Percentiles rank a stretch among this genome's conserved stretches.
Conservation (phyloP, 2,329 filamentous ascomycete genomes). For the Fusarium palustre region DNA sequence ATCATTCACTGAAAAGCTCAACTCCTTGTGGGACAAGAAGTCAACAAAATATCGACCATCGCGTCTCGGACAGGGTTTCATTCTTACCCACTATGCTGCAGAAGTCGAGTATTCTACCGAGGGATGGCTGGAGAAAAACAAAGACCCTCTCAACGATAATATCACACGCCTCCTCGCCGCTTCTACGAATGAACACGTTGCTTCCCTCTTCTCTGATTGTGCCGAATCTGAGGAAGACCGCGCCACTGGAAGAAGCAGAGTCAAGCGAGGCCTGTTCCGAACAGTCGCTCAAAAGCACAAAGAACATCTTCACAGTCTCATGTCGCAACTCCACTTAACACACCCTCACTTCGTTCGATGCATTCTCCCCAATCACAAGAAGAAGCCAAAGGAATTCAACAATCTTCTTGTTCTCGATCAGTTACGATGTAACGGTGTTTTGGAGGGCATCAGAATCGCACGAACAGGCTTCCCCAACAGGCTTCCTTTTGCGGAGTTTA, state of each 20-base stretch:
- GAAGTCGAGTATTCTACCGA: slow-evolving; percentile 97
- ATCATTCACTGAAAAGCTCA: slow-evolving; percentile 97
- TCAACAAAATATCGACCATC: slow-evolving; percentile 92
- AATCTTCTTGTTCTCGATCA: slow-evolving; percentile 95
- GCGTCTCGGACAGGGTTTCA: slow-evolving; percentile 89
- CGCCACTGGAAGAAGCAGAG: slow-evolving; percentile 77
- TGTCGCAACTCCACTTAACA: slow-evolving; percentile 93
- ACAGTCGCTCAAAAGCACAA: slow-evolving; percentile 98
- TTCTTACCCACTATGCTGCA: slow-evolving; percentile 96
- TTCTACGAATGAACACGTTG: slow-evolving; percentile 86
- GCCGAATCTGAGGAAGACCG: slow-evolving; percentile 81
- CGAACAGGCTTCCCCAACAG: slow-evolving; percentile 97
- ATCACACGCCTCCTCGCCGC: slow-evolving; percentile 87
- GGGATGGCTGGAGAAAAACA: slow-evolving; percentile 98
- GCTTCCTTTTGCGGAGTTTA: slow-evolving; percentile 91
- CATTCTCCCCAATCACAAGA: slow-evolving; percentile 98
- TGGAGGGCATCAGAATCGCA: slow-evolving; percentile 98
- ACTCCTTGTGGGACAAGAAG: slow-evolving; percentile 96
- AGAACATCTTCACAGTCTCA: slow-evolving; percentile 95
- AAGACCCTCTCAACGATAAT: slow-evolving; percentile 97
- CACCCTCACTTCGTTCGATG: slow-evolving; percentile 99
- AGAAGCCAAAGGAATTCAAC: slow-evolving; percentile 91
- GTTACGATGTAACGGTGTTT: slow-evolving; percentile 96
- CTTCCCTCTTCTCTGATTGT: slow-evolving; percentile 88
- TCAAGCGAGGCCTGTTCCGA: slow-evolving; percentile 97